Evolutionary conservation across 2,329 filamentous ascomycete species (phyloP), one percentile per base, ranked within the genome.

Genomic region (Spiromastix sp.): DNA sequence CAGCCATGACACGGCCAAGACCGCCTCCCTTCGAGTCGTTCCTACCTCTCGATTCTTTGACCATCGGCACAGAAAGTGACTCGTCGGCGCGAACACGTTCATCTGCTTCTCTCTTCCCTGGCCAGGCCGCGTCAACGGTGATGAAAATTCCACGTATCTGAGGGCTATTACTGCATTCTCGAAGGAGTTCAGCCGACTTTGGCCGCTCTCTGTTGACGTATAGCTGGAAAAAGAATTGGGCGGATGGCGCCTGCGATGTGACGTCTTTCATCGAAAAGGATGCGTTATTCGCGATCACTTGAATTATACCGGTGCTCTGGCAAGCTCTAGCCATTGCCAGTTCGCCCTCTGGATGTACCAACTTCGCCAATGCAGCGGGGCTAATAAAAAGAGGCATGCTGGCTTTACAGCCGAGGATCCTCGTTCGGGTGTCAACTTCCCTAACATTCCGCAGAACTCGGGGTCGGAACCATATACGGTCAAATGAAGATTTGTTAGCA

Each of bases 271-370:
- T 60, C 0, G 74, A 65, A 43, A 68, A 79, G 1, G 71, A 74
- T 1, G 75, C 74, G 33, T 71, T 74, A 9, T 75, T 80, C 11
- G 72, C 75, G 28, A 81, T 62, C 54, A 64, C 72, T 47, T 79
- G 73, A 19, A 77, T 67, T 5, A 78, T 66, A 0, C 71, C 68
- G 10, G 64, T 56, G 2, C 48, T 56, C 34, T 62, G 59, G 39
- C 71, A 72, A 1, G 68, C 76, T 17, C 64, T 59, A 0, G 67
- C 73, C 10, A 79, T 61, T 10, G 66, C 74, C 21, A 66, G 60
- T 53, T 82, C 78, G n/a, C 77, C 79, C 17, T 77, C 69, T 0
- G 71, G 67, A 46, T 82, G 76, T 30, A 77, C 73, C 36, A 80
- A 55, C 33, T 66, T 69, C 3, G 72, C 76, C 70, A 81, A 76